Conservation (phyloP, 176 grass and related monocot genomes). For the Oryza nivara region DNA sequence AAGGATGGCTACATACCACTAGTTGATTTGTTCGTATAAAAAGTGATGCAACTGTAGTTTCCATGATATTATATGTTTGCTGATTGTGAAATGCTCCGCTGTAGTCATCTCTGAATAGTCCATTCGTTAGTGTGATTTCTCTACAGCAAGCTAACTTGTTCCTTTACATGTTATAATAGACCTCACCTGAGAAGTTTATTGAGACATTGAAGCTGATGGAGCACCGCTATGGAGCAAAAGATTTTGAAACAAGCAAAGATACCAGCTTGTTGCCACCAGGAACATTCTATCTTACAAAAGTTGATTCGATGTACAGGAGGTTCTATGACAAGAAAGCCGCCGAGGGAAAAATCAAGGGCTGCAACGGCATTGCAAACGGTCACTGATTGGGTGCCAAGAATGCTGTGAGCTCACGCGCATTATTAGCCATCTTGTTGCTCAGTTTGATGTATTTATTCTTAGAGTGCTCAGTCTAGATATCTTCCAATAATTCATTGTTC, state of each 20-base stretch:
- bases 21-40: background rate
- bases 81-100: conserved; percentile 1
- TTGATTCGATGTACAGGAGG: conserved; percentile 84
- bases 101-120: background rate
- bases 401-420: conserved; percentile 3
- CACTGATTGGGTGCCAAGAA: conserved; percentile 1
- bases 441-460: conserved; percentile 34
- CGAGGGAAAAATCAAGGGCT: conserved; percentile 5
- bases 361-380: conserved; percentile 44
- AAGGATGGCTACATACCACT: background rate
- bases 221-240: conserved; percentile 75
- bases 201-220: conserved; percentile 83
- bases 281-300: conserved; percentile 81
- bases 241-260: conserved; percentile 73
- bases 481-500: conserved; percentile 3
- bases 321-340: conserved; percentile 59
- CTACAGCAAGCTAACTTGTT: conserved; percentile 3
- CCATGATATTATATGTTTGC: background rate
- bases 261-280: conserved; percentile 66
- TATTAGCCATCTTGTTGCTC: conserved; percentile 1
- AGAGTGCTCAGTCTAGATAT: background rate
- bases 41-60: conserved; percentile 5
- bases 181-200: conserved; percentile 65
- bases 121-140: background rate
- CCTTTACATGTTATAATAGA: conserved; percentile 41